Conservation (phyloP, 352 stramenopile species). For the Blastocystis sp. region DNA sequence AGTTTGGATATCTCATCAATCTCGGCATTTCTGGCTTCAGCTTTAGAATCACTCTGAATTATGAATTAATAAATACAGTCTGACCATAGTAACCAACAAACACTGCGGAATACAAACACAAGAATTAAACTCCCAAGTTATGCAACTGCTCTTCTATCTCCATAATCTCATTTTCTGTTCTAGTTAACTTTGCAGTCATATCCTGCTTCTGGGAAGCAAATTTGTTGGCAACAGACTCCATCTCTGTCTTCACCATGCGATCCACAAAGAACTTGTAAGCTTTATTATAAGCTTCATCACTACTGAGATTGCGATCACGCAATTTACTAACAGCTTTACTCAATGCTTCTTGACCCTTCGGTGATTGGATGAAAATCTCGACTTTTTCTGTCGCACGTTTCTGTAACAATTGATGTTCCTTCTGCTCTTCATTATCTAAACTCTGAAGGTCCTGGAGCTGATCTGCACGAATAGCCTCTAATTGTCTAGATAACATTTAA, state of each 20-base stretch:
- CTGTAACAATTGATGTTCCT: not conserved
- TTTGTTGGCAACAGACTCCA: not conserved
- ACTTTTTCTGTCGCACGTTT: not conserved
- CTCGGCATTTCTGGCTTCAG: not conserved
- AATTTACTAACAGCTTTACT: slow-evolving; percentile 21
- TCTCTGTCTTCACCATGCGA: not conserved
- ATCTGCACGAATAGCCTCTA: not conserved
- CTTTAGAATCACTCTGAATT: not conserved
- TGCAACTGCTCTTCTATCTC: not conserved
- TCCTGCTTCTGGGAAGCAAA: not conserved
- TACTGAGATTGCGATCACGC: not conserved
- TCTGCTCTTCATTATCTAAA: not conserved
- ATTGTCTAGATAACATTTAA: not conserved
- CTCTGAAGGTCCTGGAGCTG: not conserved
- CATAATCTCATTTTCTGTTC: slow-evolving; percentile 18
- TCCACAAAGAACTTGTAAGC: slow-evolving; percentile 3
- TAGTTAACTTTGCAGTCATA: not conserved
- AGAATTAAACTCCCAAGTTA: not conserved
- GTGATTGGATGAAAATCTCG: not conserved
- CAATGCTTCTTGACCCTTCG: not conserved
- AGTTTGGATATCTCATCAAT: slow-evolving; percentile 16
- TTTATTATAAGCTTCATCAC: not conserved
- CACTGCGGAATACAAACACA: slow-evolving; percentile 12
- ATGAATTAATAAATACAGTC: not conserved
- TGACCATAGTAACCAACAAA: slow-evolving; percentile 3